phyloP scores from a whole-genome alignment of 176 grass and related monocot species.

The Oryza punctata region DNA sequence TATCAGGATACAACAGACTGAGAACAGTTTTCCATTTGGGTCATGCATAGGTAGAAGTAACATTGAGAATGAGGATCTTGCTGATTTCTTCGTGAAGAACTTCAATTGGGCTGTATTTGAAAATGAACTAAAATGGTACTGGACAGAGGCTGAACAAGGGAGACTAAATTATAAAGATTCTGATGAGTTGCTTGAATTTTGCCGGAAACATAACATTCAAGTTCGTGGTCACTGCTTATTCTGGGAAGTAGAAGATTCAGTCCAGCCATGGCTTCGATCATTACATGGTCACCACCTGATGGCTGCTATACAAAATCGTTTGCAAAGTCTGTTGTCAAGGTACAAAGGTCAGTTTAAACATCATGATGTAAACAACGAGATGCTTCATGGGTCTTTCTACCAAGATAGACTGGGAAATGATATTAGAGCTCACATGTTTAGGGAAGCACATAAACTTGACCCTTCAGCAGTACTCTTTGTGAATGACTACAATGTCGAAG shows the following conservation, averaged over 20 bases:
- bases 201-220: constrained; percentile 74
- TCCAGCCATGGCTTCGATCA: constrained; percentile 80
- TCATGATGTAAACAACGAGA: constrained; percentile 98
- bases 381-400: constrained; percentile 97
- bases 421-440: constrained; percentile 95
- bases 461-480: constrained; percentile 89
- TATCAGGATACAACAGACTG: constrained; percentile 69
- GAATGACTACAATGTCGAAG: constrained; percentile 97
- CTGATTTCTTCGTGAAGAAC: constrained; percentile 91
- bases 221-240: constrained; percentile 92
- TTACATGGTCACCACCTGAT: constrained; percentile 77
- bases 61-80: constrained; percentile 91
- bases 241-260: constrained; percentile 89
- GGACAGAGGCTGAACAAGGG: constrained; percentile 81
- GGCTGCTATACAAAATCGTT: constrained; percentile 65
- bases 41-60: constrained; percentile 83
- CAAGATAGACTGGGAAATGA: constrained; percentile 88
- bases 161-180: constrained; percentile 88
- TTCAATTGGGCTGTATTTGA: constrained; percentile 99
- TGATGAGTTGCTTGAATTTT: constrained; percentile 89
- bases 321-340: constrained; percentile 69
- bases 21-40: constrained; percentile 92
- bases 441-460: constrained; percentile 83
- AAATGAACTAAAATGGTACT: constrained; percentile 98
- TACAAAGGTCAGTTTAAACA: constrained; percentile 89